phyloP scores from a whole-genome alignment of 2,329 filamentous ascomycete species.

The Microcyclospora pomicola region DNA sequence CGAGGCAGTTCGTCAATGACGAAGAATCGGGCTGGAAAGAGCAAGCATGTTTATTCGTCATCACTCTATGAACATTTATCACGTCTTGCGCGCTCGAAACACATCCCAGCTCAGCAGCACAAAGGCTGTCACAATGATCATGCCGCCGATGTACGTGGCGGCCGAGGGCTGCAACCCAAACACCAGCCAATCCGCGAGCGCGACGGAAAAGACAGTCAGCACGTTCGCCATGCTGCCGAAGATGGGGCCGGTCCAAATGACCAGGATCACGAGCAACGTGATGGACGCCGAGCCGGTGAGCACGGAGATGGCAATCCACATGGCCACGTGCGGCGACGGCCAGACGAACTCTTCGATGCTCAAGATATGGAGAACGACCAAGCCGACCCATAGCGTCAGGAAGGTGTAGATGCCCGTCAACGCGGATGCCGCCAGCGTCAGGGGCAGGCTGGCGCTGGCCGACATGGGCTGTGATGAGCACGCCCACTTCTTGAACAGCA shows the following conservation, averaged over 20 bases:
- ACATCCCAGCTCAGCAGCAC: constrained; percentile 18
- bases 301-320: constrained; percentile 19
- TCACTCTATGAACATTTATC: not conserved
- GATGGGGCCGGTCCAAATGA: constrained; percentile 23
- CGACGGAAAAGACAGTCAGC: constrained; percentile 21
- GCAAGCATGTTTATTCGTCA: too few species aligned
- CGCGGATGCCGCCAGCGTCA: constrained; percentile 19
- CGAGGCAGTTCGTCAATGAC: too few species aligned
- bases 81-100: constrained; percentile 11
- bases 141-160: constrained; percentile 20
- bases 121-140: constrained; percentile 19
- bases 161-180: constrained; percentile 17
- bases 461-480: constrained; percentile 15
- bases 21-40: too few species aligned
- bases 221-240: constrained; percentile 23
- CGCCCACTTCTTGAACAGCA: constrained; percentile 23
- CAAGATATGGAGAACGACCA: constrained; percentile 18
- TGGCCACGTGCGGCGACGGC: constrained; percentile 12
- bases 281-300: constrained; percentile 18
- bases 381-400: constrained; percentile 15
- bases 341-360: constrained; percentile 17
- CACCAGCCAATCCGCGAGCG: constrained; percentile 21
- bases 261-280: constrained; percentile 18
- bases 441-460: constrained; percentile 14
- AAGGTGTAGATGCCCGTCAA: constrained; percentile 21